Evolutionary conservation across 202 grass and related monocot species (phyloP), one percentile per base, ranked within the genome.

Genomic region (Carex arenaria): DNA sequence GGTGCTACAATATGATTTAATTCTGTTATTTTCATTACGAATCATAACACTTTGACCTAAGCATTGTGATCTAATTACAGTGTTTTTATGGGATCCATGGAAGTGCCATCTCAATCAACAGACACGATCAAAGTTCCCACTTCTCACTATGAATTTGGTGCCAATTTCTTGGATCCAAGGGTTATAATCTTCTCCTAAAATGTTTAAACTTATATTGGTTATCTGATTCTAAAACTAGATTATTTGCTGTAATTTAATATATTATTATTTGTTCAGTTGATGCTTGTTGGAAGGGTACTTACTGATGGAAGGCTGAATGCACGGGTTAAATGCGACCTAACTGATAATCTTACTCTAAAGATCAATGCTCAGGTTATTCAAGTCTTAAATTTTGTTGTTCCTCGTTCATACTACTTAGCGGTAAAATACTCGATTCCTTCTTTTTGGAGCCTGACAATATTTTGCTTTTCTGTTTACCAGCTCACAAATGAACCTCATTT

Each of bases 281-380:
- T 99, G 91, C 96, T 99, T 43, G 85, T 99, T 77, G 96, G 96
- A 89, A 92, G 96, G 64, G 52, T 99, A 68, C 85, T 99, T 85
- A 95, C 96, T 3, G 96, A 99, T 90, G 96, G 96, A 89, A 93
- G 89, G 43, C 74, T 99, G 36, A 99, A 99, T 88, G 96, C 96
- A 85, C 87, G 96, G 83, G 96, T 99, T 32, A 99, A 99, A 89
- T 95, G 87, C 86, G 96, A 99, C 90, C 84, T 99, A 63, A 95
- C 91, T 52, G 91, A 99, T 61, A 72, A 95, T 66, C 93, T 99
- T 69, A 90, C 74, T 14, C 51, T 99, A 54, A 99, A 99, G 89
- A 85, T 99, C 79, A 95, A 99, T 89, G 93, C 96, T 32, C 96
- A 99, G 93, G 95, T 98, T 76, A 22, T 84, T 89, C 32, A 43